Conservation (phyloP, 148 eudicot species). For the Cornus suecica region DNA sequence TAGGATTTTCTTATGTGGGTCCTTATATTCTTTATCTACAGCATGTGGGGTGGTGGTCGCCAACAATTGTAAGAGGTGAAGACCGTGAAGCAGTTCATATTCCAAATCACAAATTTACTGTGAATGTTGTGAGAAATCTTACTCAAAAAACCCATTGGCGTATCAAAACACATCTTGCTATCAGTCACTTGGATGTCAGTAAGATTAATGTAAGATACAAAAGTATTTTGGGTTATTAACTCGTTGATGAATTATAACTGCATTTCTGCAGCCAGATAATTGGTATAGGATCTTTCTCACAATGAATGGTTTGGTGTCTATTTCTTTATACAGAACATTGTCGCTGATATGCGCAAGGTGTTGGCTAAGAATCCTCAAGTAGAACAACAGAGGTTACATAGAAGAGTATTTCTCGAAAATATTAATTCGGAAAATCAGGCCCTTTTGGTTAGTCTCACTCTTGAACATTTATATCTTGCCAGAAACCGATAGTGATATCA, state of each 20-base stretch:
- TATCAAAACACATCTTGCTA: conserved; percentile 82
- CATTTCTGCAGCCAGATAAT: conserved; percentile 7
- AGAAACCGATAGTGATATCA: background rate
- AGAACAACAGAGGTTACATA: conserved; percentile 87
- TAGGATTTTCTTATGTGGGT: background rate
- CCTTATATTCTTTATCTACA: conserved; percentile 23
- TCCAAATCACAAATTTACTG: conserved; percentile 90
- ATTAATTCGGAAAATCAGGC: conserved; percentile 88
- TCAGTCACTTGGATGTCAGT: conserved; percentile 80
- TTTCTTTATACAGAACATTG: conserved; percentile 58
- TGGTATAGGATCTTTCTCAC: conserved; percentile 10
- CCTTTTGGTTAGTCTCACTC: conserved; percentile 56
- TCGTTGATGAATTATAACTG: background rate
- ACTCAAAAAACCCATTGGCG: conserved; percentile 96
- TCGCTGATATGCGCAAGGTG: conserved; percentile 97
- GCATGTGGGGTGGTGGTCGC: conserved; percentile 99
- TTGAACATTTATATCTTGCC: background rate
- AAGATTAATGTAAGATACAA: conserved; percentile 68
- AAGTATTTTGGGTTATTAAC: background rate
- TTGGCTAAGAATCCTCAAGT: conserved; percentile 95
- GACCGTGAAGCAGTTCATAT: conserved; percentile 96
- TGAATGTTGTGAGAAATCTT: conserved; percentile 89
- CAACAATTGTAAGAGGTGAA: conserved; percentile 89
- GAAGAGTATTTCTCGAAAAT: conserved; percentile 86
- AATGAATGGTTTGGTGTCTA: background rate